A percentile compares a stretch with the other conserved stretches of the same genome.
Evolutionary conservation across 78 protist genomes (phyloP).

Genomic region (Cavenderia fasciculata): DNA sequence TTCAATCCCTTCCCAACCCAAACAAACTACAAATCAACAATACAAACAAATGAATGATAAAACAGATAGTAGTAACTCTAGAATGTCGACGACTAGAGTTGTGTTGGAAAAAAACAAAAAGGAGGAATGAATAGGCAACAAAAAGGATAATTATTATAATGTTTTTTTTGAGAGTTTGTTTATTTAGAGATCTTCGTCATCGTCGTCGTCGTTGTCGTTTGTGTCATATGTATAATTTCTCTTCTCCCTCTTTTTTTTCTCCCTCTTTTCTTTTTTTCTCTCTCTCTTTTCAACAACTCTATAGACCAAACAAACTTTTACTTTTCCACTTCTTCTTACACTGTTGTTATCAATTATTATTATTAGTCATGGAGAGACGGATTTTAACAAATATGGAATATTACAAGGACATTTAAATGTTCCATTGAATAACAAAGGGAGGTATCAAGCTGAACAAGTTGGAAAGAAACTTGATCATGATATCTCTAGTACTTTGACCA

Average conservation of each 20-base stretch:
- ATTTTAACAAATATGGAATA: slow-evolving; percentile 60
- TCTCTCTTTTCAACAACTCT: not conserved
- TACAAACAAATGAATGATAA: not conserved
- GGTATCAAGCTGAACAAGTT: slow-evolving; percentile 20
- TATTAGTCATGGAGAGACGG: slow-evolving; percentile 72
- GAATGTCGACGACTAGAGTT: not conserved
- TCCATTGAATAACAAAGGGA: slow-evolving; percentile 41
- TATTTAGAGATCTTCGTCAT: too few species aligned
- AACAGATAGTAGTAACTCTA: not conserved
- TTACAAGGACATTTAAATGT: slow-evolving; percentile 71
- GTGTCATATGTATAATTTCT: too few species aligned
- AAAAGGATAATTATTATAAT: too few species aligned
- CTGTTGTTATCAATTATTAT: not conserved
- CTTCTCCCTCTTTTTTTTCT: not conserved
- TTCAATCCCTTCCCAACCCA: not conserved
- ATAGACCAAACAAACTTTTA: not conserved
- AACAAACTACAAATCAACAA: not conserved
- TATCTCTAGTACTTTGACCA: too few species aligned
- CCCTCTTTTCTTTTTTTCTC: not conserved
- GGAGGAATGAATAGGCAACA: too few species aligned
- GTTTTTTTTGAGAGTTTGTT: too few species aligned
- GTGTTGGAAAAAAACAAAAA: too few species aligned
- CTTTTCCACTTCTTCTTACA: not conserved
- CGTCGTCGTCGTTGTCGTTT: too few species aligned
- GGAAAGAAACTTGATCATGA: slow-evolving; percentile 16